Evolutionary conservation across 208 protist genomes (phyloP).

Genomic region (Leishmania tarentolae): DNA sequence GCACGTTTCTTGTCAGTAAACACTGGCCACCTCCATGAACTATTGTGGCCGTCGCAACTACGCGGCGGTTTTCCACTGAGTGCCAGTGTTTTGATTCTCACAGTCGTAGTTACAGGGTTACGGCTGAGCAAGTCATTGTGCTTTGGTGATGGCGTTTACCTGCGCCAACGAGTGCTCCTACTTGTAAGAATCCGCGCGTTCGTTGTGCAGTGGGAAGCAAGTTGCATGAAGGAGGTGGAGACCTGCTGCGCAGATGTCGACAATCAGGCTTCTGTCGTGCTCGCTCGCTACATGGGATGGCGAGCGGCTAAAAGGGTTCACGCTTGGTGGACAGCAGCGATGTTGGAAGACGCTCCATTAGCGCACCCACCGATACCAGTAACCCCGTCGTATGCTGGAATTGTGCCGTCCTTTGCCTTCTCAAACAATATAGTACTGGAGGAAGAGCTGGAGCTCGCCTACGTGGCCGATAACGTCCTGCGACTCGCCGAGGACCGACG

Average conservation of each 20-base stretch:
- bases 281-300: slow-evolving; percentile 8
- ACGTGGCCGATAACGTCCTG: slow-evolving; percentile 30
- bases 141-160: slow-evolving; percentile 33
- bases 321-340: background rate
- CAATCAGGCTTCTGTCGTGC: slow-evolving; percentile 1
- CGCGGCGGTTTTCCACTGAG: background rate
- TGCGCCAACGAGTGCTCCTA: slow-evolving; percentile 42
- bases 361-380: background rate
- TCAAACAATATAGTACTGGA: slow-evolving; percentile 27
- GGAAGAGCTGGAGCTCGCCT: slow-evolving; percentile 33
- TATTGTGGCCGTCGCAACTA: background rate
- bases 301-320: background rate
- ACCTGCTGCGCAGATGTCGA: slow-evolving; percentile 19
- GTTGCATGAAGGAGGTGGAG: slow-evolving; percentile 41
- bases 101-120: slow-evolving; percentile 20
- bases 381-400: slow-evolving; percentile 24
- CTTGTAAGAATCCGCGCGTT: slow-evolving; percentile 29
- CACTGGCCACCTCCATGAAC: background rate
- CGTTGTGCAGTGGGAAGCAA: slow-evolving; percentile 47
- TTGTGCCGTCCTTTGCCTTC: slow-evolving; percentile 37
- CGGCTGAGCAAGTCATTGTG: slow-evolving; percentile 16
- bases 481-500: slow-evolving; percentile 23
- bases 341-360: background rate
- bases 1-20: background rate
- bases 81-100: slow-evolving; percentile 9